A percentile compares a stretch with the other conserved stretches of the same genome.
Conservation (phyloP, 257 asterid genomes). For the Eustoma russellianum region DNA sequence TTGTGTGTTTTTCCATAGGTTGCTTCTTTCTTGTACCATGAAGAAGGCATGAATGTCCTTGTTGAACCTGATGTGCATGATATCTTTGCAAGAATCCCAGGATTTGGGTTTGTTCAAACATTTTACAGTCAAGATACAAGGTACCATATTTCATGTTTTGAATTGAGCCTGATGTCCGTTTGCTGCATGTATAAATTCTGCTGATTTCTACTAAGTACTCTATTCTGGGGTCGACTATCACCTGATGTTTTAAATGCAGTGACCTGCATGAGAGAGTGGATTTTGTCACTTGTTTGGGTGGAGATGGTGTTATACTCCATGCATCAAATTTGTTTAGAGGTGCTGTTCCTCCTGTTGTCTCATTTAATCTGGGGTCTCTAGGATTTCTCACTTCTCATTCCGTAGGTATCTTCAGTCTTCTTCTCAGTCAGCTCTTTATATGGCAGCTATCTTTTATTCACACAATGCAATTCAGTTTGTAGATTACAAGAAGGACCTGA, state of each 20-base stretch:
- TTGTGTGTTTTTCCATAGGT: constrained; percentile 41
- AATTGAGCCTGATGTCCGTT: background rate
- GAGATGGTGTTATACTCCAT: constrained; percentile 98
- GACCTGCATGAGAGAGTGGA: constrained; percentile 97
- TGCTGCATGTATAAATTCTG: background rate
- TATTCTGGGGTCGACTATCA: constrained; percentile 13
- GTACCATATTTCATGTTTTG: constrained; percentile 28
- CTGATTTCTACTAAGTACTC: background rate
- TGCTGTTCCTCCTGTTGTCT: constrained; percentile 97
- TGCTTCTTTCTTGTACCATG: constrained; percentile 79
- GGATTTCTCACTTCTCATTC: constrained; percentile 96
- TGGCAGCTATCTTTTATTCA: constrained; percentile 5
- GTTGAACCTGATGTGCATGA: constrained; percentile 99
- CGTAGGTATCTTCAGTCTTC: constrained; percentile 37
- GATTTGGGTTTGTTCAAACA: constrained; percentile 96
- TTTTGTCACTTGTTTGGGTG: constrained; percentile 97
- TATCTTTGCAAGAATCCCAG: constrained; percentile 87
- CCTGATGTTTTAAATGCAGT: constrained; percentile 36
- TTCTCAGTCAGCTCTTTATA: background rate
- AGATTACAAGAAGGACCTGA: constrained; percentile 67
- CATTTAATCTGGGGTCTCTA: constrained; percentile 96
- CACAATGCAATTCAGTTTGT: constrained; percentile 48
- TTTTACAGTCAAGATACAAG: constrained; percentile 98
- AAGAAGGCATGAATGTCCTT: constrained; percentile 90
- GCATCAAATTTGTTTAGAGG: constrained; percentile 94